phyloP scores from a whole-genome alignment of 2,329 filamentous ascomycete genomes.

The Hawksworthiomyces lignivorus region DNA sequence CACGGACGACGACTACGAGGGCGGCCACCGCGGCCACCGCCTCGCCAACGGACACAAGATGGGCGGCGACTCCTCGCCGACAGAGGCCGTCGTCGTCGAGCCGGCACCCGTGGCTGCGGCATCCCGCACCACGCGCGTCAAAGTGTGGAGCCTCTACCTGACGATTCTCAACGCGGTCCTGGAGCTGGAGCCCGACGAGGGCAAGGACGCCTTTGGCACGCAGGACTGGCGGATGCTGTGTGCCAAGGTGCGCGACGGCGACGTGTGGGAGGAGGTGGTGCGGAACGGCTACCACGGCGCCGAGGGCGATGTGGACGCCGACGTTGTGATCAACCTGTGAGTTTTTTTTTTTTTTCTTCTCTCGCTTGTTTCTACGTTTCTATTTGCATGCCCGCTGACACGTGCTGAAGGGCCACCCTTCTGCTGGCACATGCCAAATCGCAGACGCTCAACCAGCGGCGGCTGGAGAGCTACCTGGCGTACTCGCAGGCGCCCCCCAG shows the following conservation, averaged over 20 bases:
- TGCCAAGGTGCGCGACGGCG: slow-evolving; percentile 76
- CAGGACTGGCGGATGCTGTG: slow-evolving; percentile 79
- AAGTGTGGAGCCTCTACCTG: slow-evolving; percentile 95
- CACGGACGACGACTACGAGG: slow-evolving; percentile 22
- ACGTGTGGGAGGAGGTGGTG: slow-evolving; percentile 92
- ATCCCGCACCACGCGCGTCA: slow-evolving; percentile 76
- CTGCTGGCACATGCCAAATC: slow-evolving; percentile 82
- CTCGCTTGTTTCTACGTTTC: not conserved
- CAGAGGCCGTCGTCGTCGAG: slow-evolving; percentile 37
- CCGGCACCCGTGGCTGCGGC: slow-evolving; percentile 71
- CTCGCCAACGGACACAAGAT: not conserved
- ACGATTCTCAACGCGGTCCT: slow-evolving; percentile 87
- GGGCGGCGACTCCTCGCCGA: slow-evolving; percentile 26
- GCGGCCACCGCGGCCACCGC: not conserved
- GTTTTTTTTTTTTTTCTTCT: slow-evolving; percentile 22
- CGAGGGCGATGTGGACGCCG: slow-evolving; percentile 86
- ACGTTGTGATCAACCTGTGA: slow-evolving; percentile 85
- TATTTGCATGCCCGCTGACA: slow-evolving; percentile 16
- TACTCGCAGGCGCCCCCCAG: slow-evolving; percentile 60
- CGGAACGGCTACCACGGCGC: slow-evolving; percentile 77
- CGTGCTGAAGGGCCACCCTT: slow-evolving; percentile 68
- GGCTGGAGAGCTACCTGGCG: slow-evolving; percentile 82
- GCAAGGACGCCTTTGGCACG: slow-evolving; percentile 78
- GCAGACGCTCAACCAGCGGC: slow-evolving; percentile 77
- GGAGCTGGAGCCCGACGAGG: slow-evolving; percentile 83